Conservation (phyloP, 306 rosid species). For the Gastrolobium villosum region DNA sequence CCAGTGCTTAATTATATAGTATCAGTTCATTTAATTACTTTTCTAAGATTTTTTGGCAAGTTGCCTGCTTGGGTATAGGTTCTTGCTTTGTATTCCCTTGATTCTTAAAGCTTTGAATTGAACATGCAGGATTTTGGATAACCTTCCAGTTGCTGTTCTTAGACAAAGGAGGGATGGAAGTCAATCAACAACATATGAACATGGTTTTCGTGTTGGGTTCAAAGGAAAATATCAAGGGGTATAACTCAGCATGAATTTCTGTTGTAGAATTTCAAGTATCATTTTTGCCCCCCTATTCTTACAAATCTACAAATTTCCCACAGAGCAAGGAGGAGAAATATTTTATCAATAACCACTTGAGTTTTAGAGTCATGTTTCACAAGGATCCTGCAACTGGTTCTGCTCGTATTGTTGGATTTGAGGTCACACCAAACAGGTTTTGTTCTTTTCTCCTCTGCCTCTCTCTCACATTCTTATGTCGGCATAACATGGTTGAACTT, state of each 20-base stretch:
- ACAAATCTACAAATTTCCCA: constrained; percentile 44
- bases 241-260: constrained; percentile 52
- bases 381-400: constrained; percentile 75
- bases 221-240: constrained; percentile 98
- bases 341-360: constrained; percentile 85
- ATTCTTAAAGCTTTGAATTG: constrained; percentile 27
- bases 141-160: constrained; percentile 92
- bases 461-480: constrained; percentile 6
- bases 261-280: constrained; percentile 27
- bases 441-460: constrained; percentile 19
- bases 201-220: constrained; percentile 96
- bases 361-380: constrained; percentile 52
- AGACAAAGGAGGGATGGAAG: constrained; percentile 93
- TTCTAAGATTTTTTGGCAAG: constrained; percentile 21
- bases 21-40: constrained; percentile 35
- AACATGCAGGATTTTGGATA: constrained; percentile 79
- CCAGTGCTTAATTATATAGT: constrained; percentile 35
- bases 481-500: constrained; percentile 25
- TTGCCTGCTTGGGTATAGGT: background rate
- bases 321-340: constrained; percentile 84
- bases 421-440: constrained; percentile 96
- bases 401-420: constrained; percentile 97
- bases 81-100: constrained; percentile 17
- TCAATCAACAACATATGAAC: constrained; percentile 92
- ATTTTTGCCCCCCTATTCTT: constrained; percentile 20